Base-by-base conservation (phyloP, 2,329 filamentous ascomycete genomes). In the Geosmithia flava region DNA sequence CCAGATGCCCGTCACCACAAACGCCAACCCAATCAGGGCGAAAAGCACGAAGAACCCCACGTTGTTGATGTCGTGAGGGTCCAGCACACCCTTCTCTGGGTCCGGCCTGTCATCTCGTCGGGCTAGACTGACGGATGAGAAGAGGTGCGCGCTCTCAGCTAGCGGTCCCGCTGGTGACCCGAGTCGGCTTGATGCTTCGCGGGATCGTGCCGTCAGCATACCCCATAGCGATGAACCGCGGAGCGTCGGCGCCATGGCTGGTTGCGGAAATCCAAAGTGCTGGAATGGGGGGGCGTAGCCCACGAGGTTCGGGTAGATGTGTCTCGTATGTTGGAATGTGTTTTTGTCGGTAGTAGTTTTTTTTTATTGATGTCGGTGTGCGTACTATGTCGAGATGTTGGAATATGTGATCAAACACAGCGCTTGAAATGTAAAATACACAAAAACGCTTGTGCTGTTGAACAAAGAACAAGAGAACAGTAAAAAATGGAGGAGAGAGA, bases 21-120 rank as follows among this genome's bases (percentile, higher is more conserved):
- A 85, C 30, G 69, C 79, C 1, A 81, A 81, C 33, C 87, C 88
- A 47, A 97, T 80, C 17, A 96, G 64, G 11, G 86, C 91, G 61
- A 97, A 95, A 1, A 97, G 71, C 1, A 84, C 83, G 60, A 97
- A 86, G 57, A 95, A 80, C 50, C 81, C 86, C 19, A 74, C 76
- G 59, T 83, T 83, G 66, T 75, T 80, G 64, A 81, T 78, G 49
- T 74, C 56, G 40, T 71, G 63, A 1, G 77, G 76, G 50, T 70
- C 65, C n/a, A 78, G 69, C 13, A 72, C 67, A 49, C 78, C 80
- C 3, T 53, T 50, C 10, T 60, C 58, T 0, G 75, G 69, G 53
- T 77, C 60, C 8, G 54, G 53, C 19, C 56, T 49, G 44, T 68
- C 57, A 45, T 69, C 67, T 40, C 71, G 23, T 17, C 48, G 50